Base-by-base conservation (phyloP, 805 yeast genomes). In the Candida dendrica region DNA sequence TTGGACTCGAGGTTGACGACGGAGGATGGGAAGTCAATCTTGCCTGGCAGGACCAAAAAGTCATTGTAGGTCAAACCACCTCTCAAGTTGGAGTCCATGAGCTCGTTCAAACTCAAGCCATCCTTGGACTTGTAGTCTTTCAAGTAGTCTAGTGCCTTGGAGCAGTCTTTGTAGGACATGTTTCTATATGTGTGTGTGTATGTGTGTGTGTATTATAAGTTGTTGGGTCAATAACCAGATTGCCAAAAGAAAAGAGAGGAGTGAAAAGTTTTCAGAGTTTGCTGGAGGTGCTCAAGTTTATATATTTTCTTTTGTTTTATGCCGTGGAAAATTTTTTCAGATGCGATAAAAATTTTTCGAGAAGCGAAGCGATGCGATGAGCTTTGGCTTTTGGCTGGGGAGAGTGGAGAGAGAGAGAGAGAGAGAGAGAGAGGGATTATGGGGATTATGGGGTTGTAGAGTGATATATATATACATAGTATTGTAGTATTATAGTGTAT, bases 1-100 rank as follows among this genome's bases (percentile, higher is more conserved):
- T 77, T 84, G 50, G 96, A 76, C 55, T 90, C 96, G 63, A 91
- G 74, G 39, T 71, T 68, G 47, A 93, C 97, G 18, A 55, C 69
- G 41, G 82, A 73, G 26, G 97, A 78, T 48, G 96, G 86, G 72
- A 90, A 90, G 57, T 79, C 75, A 60, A 91, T 86, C 72, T 88
- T 87, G 50, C 98, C 97, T 52, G 98, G 98, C 58, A 93, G 78
- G 55, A 93, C 77, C 66, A 93, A 77, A 66, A 93, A 88, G 71
- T 93, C 98, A 63, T 93, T 93, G 74, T 93, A 93, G 52, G 98
- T 93, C 61, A 93, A 79, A 45, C 98, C 98, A 65, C 98, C 98
- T 69, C 93, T 84, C 55, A 71, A 65, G 53, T 78, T 71, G 40
- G 97, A 88, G 71, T 93, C 95, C 84, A 93, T 86, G 66, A 93